Conservation (phyloP, 148 eudicot genomes). For the Hydrangea macrophylla region DNA sequence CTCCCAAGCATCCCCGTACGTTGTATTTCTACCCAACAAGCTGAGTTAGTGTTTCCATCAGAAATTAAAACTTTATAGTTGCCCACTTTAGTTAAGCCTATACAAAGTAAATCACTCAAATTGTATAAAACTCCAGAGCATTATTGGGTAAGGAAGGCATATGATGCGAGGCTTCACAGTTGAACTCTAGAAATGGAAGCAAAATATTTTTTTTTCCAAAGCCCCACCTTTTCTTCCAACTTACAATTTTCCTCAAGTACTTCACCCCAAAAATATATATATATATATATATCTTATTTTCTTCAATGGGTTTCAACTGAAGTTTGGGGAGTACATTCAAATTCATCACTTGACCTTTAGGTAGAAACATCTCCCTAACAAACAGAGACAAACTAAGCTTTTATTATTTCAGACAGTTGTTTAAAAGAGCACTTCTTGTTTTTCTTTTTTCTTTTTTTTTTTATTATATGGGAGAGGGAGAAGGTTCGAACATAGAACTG, state of each 20-base stretch:
- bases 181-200: background rate
- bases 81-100: background rate
- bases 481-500: too few relatives aligned
- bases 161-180: background rate
- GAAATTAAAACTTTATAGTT: background rate
- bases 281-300: too few relatives aligned
- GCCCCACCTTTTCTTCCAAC: background rate
- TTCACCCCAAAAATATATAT: background rate
- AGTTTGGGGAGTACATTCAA: background rate
- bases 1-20: too few relatives aligned
- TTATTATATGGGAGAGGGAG: too few relatives aligned
- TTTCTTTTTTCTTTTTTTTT: too few relatives aligned
- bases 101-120: background rate
- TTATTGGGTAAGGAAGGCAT: background rate
- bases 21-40: background rate
- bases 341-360: background rate
- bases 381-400: background rate
- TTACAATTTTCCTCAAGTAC: background rate
- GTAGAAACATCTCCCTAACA: background rate
- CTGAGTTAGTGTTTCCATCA: too few relatives aligned
- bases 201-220: background rate
- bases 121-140: background rate
- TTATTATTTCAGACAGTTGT: background rate
- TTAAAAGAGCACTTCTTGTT: background rate
- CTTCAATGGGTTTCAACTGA: too few relatives aligned